Evolutionary conservation across 169 alveolate species (phyloP), one percentile per base, ranked within the genome.

Genomic region (Plasmodium fragile): DNA sequence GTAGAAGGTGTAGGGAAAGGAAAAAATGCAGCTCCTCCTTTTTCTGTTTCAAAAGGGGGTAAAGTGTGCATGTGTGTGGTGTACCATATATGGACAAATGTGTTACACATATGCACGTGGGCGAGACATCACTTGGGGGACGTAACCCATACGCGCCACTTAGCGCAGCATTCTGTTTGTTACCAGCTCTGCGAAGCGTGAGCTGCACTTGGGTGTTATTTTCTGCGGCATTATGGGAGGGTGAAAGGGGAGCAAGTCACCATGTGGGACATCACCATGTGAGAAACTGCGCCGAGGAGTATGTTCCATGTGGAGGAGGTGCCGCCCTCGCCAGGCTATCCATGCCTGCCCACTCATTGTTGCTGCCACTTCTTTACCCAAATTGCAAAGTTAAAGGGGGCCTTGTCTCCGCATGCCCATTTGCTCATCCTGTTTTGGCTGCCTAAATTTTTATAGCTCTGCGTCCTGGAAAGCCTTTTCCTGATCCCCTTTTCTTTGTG

Each of bases 181-280:
- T 72, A 84, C 79, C 55, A 75, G 49, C 43, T 73, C 75, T 32
- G 45, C 16, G 43, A 73, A 84, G 13, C 65, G 84, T 5, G 45
- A 16, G 4, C 70, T 65, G 70, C 81, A 84, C 32, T 28, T 72
- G 25, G 79, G 84, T 18, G 69, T 72, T 28, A 73, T 28, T 49
- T 53, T 41, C 93, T 84, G 70, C 18, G 80, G 39, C 18, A 7
- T 82, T 69, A 82, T 1, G 28, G 4, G 30, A 28, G 18, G 25
- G 22, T 6, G 39, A 72, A 81, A 5, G n/a, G n/a, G 49, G 72
- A 30, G 49, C 28, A 69, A 39, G 55, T 36, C 36, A 13, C 59
- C 18, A 49, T 49, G 59, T 49, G 59, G 59, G 5, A 11, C 0
- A 7, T 41, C 52, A 41, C 52, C 11, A 41, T 7, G 13, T 41